phyloP scores from a whole-genome alignment of 2,329 filamentous ascomycete genomes.

The Blastomyces parvus region DNA sequence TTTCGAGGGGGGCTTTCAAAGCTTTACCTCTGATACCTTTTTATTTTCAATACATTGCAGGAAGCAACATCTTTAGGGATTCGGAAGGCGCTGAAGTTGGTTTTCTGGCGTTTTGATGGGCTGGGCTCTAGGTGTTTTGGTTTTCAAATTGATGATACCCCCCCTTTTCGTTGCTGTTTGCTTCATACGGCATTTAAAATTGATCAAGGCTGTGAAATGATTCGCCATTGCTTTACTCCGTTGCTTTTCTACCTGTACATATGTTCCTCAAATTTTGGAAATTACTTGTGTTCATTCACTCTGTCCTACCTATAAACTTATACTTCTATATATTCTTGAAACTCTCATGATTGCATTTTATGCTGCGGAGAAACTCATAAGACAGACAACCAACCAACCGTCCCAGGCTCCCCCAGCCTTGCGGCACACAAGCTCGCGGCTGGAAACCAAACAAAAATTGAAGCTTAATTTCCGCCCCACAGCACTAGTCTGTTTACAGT shows the following conservation, averaged over 20 bases:
- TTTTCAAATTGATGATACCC: slow-evolving; percentile 1
- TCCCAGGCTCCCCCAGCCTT: no score
- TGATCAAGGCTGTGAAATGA: not conserved
- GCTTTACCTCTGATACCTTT: not conserved
- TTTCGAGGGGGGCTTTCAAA: no score
- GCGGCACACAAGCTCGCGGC: not conserved
- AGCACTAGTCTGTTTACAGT: not conserved
- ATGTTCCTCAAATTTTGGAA: not conserved
- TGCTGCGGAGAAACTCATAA: no score
- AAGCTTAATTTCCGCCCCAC: not conserved
- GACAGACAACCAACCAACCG: not conserved
- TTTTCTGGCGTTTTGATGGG: not conserved
- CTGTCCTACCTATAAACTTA: not conserved
- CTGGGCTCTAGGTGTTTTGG: not conserved
- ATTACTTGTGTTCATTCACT: not conserved
- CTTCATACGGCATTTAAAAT: not conserved
- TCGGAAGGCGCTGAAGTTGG: not conserved
- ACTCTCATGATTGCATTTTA: no score
- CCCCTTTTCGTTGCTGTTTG: not conserved
- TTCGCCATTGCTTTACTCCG: not conserved
- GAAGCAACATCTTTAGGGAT: not conserved
- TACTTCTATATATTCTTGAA: not conserved
- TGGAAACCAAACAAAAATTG: not conserved
- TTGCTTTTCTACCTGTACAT: not conserved
- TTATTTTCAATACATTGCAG: not conserved